Conservation (phyloP, 2,329 filamentous ascomycete species). For the Tothia fuscella region DNA sequence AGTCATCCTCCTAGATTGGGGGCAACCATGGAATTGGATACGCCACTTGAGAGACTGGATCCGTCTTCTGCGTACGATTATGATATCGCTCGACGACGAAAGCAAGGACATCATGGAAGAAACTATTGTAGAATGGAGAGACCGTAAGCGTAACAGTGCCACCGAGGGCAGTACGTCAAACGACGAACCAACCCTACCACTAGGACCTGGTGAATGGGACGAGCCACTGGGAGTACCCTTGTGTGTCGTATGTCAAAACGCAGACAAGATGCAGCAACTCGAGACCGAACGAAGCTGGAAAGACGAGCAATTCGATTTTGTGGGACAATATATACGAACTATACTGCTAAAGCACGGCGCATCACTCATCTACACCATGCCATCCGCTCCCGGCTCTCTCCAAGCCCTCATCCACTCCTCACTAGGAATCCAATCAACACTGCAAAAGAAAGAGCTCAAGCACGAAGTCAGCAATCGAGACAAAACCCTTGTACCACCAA, state of each 20-base stretch:
- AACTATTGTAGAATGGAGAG: slow-evolving; percentile 67
- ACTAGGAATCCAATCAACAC: slow-evolving; percentile 70
- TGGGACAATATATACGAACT: slow-evolving; percentile 85
- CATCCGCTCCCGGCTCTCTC: slow-evolving; percentile 48
- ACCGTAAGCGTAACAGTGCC: slow-evolving; percentile 46
- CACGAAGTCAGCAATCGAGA: slow-evolving; percentile 86
- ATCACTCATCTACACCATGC: slow-evolving; percentile 37
- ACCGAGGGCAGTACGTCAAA: slow-evolving; percentile 24
- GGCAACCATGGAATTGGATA: slow-evolving; percentile 85
- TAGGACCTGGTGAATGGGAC: slow-evolving; percentile 87
- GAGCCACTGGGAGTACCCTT: slow-evolving; percentile 77
- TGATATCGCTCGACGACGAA: slow-evolving; percentile 60
- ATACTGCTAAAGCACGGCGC: slow-evolving; percentile 67
- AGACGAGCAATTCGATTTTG: slow-evolving; percentile 92
- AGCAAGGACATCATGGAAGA: slow-evolving; percentile 80
- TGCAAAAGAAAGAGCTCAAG: slow-evolving; percentile 42
- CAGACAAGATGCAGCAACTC: slow-evolving; percentile 79
- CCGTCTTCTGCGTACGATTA: slow-evolving; percentile 64
- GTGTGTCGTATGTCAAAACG: slow-evolving; percentile 93
- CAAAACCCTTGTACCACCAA: slow-evolving; percentile 86
- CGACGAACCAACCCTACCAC: slow-evolving; percentile 57
- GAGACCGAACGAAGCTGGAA: slow-evolving; percentile 89
- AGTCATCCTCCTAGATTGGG: slow-evolving; percentile 91
- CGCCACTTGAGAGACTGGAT: slow-evolving; percentile 85
- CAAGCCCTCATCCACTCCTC: slow-evolving; percentile 74